Percentiles rank a stretch among this genome's conserved stretches.
Evolutionary conservation across 805 yeast species (phyloP).

Genomic region (Wickerhamomyces subpelliculosus): DNA sequence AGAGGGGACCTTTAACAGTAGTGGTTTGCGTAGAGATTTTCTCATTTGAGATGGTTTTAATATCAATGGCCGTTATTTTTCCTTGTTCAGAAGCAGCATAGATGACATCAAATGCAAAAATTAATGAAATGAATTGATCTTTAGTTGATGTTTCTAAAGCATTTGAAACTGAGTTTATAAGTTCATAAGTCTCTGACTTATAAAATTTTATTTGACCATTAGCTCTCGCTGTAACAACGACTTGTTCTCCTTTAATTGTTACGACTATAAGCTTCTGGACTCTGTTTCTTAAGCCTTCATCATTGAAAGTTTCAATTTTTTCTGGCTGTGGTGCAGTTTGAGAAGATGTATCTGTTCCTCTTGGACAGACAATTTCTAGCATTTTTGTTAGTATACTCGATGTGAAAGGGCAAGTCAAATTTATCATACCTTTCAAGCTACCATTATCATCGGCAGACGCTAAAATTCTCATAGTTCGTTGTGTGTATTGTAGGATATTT

Average conservation of each 20-base stretch:
- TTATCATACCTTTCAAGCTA: slow-evolving; percentile 35
- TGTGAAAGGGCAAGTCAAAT: too few relatives aligned
- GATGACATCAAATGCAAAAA: slow-evolving; percentile 20
- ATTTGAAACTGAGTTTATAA: slow-evolving; percentile 11
- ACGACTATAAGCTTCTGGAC: slow-evolving; percentile 33
- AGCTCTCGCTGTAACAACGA: slow-evolving; percentile 38
- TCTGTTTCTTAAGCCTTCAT: slow-evolving; percentile 31
- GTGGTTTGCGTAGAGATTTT: slow-evolving; percentile 12
- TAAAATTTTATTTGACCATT: slow-evolving; percentile 37
- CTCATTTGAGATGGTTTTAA: slow-evolving; percentile 8
- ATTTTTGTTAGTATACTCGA: background rate
- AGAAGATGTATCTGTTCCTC: slow-evolving; percentile 76
- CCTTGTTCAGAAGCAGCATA: slow-evolving; percentile 32
- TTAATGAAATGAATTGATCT: slow-evolving; percentile 34
- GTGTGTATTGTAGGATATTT: background rate
- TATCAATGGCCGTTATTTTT: slow-evolving; percentile 22
- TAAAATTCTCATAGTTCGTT: slow-evolving; percentile 47
- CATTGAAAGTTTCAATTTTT: slow-evolving; percentile 37
- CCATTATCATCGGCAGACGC: slow-evolving; percentile 66
- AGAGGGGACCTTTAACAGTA: slow-evolving; percentile 39
- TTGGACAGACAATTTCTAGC: slow-evolving; percentile 47
- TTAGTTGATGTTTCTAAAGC: slow-evolving; percentile 9
- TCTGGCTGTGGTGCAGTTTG: slow-evolving; percentile 61
- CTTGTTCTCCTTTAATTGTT: slow-evolving; percentile 23
- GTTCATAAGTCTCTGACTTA: slow-evolving; percentile 22